Base-by-base conservation (phyloP, 768 basidiomycete species). In the Trametes sanguinea region DNA sequence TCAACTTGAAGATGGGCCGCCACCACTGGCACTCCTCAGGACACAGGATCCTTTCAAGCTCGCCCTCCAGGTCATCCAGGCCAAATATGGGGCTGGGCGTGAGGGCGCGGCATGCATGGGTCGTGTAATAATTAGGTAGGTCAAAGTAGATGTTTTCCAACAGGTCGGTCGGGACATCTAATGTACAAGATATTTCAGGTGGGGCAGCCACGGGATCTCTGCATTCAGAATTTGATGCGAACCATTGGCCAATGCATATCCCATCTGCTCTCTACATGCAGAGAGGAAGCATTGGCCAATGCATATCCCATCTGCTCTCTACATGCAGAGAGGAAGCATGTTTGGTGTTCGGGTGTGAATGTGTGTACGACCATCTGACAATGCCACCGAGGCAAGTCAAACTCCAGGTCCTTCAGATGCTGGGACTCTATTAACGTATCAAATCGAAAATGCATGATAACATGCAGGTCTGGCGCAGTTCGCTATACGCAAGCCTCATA, bases 301-400 rank as follows among this genome's bases (percentile, higher is more conserved):
- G 59, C 45, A 14, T 61, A n/a, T 7, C 59, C 45, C 50, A 59
- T 59, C 6, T 10, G n/a, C 13, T 42, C 42, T 14, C 51, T 51
- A 2, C 8, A 14, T 6, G 22, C 8, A 7, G 55, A 57, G 9
- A 57, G 35, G 55, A 27, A 50, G 47, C 53, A 56, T 2, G 6
- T 7, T 30, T 47, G 53, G 22, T 54, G 48, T 0, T 46, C 54
- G 4, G 29, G 43, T 6, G 17, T 29, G 6, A 57, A 45, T 1
- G 14, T 22, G 22, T 56, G 32, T 14, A 62, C 43, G 1, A 57
- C 50, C 42, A 62, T 27, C 45, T 56, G 60, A 6, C 60, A 42
- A 37, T 55, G 56, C 46, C 47, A 61, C 16, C 42, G 30, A 1
- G 54, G 54, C n/a, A 61, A 43, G 48, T 61, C 48, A 51, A 61